Evolutionary conservation across 345 rosid genomes (phyloP), one percentile per base, ranked within the genome.

Genomic region (Brassica incana): DNA sequence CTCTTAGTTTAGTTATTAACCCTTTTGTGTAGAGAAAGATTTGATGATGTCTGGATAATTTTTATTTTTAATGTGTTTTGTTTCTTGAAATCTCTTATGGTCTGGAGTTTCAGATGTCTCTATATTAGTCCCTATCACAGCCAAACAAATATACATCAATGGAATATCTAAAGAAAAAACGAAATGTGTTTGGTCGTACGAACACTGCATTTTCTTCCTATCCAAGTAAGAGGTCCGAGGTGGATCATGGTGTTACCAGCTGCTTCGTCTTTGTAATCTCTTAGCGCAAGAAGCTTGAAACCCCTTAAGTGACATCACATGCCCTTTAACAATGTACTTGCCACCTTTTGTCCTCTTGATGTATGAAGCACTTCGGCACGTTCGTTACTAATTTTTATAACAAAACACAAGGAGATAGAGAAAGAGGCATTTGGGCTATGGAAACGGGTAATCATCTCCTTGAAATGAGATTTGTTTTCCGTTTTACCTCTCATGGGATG

Each of bases 221-320:
- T 87, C 95, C 90, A 91, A 66, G 89, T 71, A 38, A 6, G 85
- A 84, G 25, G 87, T 8, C 95, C 97, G 92, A 0, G 60, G 83
- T 0, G 92, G 93, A 66, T 95, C 0, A 88, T 87, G 15, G 2
- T 64, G 80, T 92, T 91, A 23, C 97, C 99, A 0, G 92, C 97
- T 14, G 77, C 14, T 33, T 92, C 97, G 65, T 92, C 97, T 83
- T 90, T 95, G 3, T 91, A 91, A 61, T 89, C 97, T 73, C 93
- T 83, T 11, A 95, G 86, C 14, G 78, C 94, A 52, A 91, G 90
- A 76, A 84, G 83, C 82, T 81, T 84, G 69, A 83, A 91, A 18
- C 95, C 97, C 88, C 88, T 15, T 38, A 8, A 78, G 68, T 29
- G 74, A 77, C 79, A 14, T 38, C 95, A 45, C 94, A 90, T 10